Base-by-base conservation (phyloP, 441 rosid species). In the Francoa sonchifolia region DNA sequence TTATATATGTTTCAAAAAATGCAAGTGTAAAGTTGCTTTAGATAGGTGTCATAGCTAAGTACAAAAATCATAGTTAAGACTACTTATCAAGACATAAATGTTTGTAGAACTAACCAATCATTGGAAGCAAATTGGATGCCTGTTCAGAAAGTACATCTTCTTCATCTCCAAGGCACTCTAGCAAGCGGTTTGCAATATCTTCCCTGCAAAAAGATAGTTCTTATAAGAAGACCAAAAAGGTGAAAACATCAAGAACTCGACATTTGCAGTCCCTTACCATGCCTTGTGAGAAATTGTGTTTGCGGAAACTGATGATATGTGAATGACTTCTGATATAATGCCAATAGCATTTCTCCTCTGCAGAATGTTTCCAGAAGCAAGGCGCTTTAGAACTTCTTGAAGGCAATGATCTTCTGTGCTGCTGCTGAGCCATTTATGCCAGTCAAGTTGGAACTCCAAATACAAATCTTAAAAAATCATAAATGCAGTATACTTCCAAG, bases 271-370 rank as follows among this genome's bases (percentile, higher is more conserved):
- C 10, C 15, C 26, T 43, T 71, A 84, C 95, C 95, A 76, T 47
- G 69, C 58, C 51, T 67, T 57, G 65, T 60, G 69, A 62, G 74
- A 59, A 52, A 67, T 54, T 51, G 53, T 45, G 23, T 57, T 59
- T 38, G 3, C 37, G 25, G 77, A 61, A 47, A 57, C 67, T 36
- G 61, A 61, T 41, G 77, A 66, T 56, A 71, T 55, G 18, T 25
- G 50, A 47, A 75, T 42, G 51, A 89, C 56, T 45, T 82, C 76
- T 16, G 86, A 79, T 59, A 84, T 58, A 48, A 82, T 82, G 61
- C 81, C 97, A 58, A 82, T 46, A 59, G 94, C 72, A 56, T 89
- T 89, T 64, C 66, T 72, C 63, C 81, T 72, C 62, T 79, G 94
- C 48, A 42, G 44, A 58, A 64, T 50, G 55, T 68, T 77, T 57